phyloP scores from a whole-genome alignment of 352 stramenopile species.

The Phytophthora kernoviae region DNA sequence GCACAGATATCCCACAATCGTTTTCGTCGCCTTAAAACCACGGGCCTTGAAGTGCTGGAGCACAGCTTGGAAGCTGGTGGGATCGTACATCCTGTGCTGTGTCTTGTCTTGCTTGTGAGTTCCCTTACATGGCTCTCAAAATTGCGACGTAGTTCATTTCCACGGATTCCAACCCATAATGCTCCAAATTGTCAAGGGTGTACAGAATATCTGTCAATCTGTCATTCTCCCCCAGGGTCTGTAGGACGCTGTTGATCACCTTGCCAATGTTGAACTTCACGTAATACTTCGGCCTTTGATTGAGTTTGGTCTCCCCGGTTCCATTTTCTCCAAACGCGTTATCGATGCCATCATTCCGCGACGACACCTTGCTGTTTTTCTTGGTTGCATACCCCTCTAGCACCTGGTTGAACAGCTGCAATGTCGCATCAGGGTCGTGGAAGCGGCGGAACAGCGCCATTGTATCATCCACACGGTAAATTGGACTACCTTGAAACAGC shows the following conservation, averaged over 20 bases:
- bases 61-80: slow-evolving; percentile 41
- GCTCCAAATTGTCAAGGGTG: slow-evolving; percentile 39
- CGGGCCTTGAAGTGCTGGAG: slow-evolving; percentile 47
- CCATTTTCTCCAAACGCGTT: slow-evolving; percentile 1
- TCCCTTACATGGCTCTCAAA: slow-evolving; percentile 50
- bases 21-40: slow-evolving; percentile 42
- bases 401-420: slow-evolving; percentile 52
- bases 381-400: slow-evolving; percentile 41
- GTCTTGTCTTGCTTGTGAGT: slow-evolving; percentile 17
- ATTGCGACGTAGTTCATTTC: slow-evolving; percentile 52
- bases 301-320: slow-evolving; percentile 5
- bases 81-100: slow-evolving; percentile 39
- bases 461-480: slow-evolving; percentile 52
- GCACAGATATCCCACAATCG: slow-evolving; percentile 53
- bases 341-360: slow-evolving; percentile 11
- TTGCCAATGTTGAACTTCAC: slow-evolving; percentile 53
- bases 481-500: slow-evolving; percentile 50
- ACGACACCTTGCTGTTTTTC: slow-evolving; percentile 12
- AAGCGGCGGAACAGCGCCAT: slow-evolving; percentile 56
- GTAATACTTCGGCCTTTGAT: slow-evolving; percentile 19
- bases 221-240: slow-evolving; percentile 53
- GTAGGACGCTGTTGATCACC: slow-evolving; percentile 51
- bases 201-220: slow-evolving; percentile 40
- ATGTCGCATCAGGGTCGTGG: slow-evolving; percentile 41
- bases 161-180: slow-evolving; percentile 31